Evolutionary conservation across 129 eudicot genomes (phyloP).

Genomic region (Heracleum sosnowskyi): DNA sequence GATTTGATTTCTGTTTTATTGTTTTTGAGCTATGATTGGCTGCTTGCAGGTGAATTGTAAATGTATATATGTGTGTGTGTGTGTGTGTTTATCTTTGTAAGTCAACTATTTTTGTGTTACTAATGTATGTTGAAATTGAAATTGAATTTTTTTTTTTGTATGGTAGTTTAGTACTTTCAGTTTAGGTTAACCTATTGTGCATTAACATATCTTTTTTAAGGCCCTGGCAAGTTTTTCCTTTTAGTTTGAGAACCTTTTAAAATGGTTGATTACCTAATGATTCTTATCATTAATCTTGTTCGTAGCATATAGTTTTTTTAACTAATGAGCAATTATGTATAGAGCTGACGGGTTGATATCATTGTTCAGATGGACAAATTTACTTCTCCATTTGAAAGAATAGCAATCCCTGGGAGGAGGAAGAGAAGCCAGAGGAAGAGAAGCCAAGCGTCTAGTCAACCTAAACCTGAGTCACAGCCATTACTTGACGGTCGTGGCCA

Average conservation of each 20-base stretch:
- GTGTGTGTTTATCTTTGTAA: not conserved
- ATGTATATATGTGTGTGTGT: too few species aligned
- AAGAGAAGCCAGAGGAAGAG: constrained; percentile 66
- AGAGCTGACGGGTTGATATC: constrained; percentile 9
- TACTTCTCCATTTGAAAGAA: constrained; percentile 16
- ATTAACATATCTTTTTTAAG: not conserved
- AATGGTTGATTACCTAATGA: not conserved
- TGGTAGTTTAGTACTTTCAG: not conserved
- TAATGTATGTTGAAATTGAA: not conserved
- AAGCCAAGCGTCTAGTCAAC: constrained; percentile 63
- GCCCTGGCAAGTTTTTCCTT: not conserved
- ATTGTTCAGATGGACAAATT: constrained; percentile 45
- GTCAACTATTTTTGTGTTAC: not conserved
- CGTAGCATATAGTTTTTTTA: not conserved
- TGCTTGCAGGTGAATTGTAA: not conserved
- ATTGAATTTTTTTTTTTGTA: too few species aligned
- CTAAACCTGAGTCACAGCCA: constrained; percentile 54
- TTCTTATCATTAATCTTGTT: not conserved
- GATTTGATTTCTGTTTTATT: not conserved
- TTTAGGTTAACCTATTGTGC: not conserved
- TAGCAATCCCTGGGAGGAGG: constrained; percentile 10
- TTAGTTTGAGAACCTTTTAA: not conserved
- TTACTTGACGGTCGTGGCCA: constrained; percentile 32
- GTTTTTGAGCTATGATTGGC: not conserved
- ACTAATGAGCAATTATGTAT: not conserved